Evolutionary conservation across 1,284 basidiomycete species (phyloP).

Genomic region (Xerocomus nothofagi): DNA sequence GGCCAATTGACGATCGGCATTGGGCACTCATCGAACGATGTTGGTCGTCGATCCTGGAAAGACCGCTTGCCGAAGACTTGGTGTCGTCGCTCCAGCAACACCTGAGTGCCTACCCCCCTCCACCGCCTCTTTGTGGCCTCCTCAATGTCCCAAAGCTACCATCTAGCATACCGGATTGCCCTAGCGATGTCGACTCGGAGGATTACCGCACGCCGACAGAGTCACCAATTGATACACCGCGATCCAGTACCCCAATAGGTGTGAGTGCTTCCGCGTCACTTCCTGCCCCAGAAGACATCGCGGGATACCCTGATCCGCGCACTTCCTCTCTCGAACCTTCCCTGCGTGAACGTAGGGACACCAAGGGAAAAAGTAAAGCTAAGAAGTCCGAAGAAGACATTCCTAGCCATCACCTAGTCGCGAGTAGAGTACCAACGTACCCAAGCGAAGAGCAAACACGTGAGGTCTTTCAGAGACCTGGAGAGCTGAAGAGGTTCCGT

Average conservation of each 20-base stretch:
- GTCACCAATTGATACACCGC: not conserved
- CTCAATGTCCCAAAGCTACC: not conserved
- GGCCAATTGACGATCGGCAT: slow-evolving; percentile 10
- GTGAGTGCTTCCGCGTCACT: not conserved
- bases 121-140: not conserved
- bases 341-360: not conserved
- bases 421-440: slow-evolving; percentile 81
- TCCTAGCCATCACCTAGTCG: not conserved
- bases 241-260: not conserved
- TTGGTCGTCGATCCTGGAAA: slow-evolving; percentile 8
- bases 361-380: not conserved
- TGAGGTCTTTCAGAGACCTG: slow-evolving; percentile 93
- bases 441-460: slow-evolving; percentile 94
- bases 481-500: slow-evolving; percentile 93
- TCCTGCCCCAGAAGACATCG: not conserved
- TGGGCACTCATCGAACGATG: slow-evolving; percentile 15
- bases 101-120: not conserved
- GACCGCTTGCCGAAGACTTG: not conserved
- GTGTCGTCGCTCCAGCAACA: slow-evolving; percentile 1
- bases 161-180: not conserved
- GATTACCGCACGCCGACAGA: not conserved
- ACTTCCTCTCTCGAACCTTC: not conserved
- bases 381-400: not conserved
- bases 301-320: not conserved
- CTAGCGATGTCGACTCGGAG: not conserved